Conservation (phyloP, 148 eudicot species). For the Amaranthus cruentus region DNA sequence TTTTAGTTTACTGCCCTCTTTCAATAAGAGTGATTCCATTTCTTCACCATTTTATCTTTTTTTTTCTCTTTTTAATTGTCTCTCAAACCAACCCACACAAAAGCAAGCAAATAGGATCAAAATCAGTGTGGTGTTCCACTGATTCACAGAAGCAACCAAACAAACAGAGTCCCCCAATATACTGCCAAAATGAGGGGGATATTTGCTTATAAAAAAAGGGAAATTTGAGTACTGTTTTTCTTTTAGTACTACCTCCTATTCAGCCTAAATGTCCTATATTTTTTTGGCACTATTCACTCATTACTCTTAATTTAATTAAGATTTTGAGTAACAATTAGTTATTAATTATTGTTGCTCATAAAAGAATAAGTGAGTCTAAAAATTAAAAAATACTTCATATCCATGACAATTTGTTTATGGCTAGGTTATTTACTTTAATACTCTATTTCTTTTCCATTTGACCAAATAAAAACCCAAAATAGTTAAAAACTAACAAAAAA, state of each 20-base stretch:
- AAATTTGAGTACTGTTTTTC: background rate
- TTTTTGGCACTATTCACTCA: too few species aligned
- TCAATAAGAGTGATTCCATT: slow-evolving; percentile 17
- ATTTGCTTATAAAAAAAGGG: slow-evolving; percentile 17
- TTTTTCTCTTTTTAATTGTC: background rate
- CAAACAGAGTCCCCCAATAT: slow-evolving; percentile 38
- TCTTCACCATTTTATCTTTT: background rate
- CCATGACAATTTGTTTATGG: too few species aligned
- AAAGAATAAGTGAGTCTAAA: too few species aligned
- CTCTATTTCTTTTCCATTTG: too few species aligned
- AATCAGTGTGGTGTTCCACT: slow-evolving; percentile 28
- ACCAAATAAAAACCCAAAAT: too few species aligned
- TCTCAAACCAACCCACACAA: background rate
- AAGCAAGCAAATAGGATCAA: slow-evolving; percentile 22
- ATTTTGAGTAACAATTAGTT: background rate
- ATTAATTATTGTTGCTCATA: background rate
- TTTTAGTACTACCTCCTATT: background rate
- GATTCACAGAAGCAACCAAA: slow-evolving; percentile 48
- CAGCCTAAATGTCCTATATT: too few species aligned
- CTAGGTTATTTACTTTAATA: too few species aligned
- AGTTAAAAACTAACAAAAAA: too few species aligned
- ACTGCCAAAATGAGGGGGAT: slow-evolving; percentile 47
- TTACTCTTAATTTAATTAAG: background rate
- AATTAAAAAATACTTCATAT: too few species aligned
- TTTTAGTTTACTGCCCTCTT: slow-evolving; percentile 19